A percentile compares a stretch with the other conserved stretches of the same genome.
Evolutionary conservation across 306 rosid species (phyloP).

Genomic region (Sicyos edulis): DNA sequence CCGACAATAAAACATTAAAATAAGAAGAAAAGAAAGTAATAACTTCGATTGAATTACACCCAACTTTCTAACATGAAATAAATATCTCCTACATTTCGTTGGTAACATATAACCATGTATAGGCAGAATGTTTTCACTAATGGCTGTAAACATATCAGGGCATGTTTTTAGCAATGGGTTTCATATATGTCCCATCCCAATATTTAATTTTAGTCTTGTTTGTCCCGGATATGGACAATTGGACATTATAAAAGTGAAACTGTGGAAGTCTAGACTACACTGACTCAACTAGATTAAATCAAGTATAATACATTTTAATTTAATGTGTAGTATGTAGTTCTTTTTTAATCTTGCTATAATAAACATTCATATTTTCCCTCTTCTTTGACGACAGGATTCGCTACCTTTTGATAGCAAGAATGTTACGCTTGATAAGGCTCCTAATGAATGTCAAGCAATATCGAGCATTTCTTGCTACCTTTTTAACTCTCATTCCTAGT

Average conservation of each 20-base stretch:
- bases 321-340: not conserved
- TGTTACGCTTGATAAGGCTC: constrained; percentile 83
- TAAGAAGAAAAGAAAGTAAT: not conserved
- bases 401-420: constrained; percentile 89
- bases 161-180: constrained; percentile 11
- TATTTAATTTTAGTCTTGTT: not conserved
- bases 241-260: constrained; percentile 4
- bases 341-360: not conserved
- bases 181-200: not conserved
- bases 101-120: not conserved
- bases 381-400: constrained; percentile 66
- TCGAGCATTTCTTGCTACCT: constrained; percentile 88
- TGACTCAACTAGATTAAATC: not conserved
- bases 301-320: not conserved
- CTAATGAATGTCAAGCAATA: constrained; percentile 74
- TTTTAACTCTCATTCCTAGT: constrained; percentile 88
- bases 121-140: not conserved
- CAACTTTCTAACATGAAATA: constrained; percentile 7
- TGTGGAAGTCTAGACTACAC: not conserved
- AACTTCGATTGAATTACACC: not conserved
- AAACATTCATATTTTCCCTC: constrained; percentile 18
- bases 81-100: not conserved
- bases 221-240: not conserved
- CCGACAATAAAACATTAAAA: not conserved
- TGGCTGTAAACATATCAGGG: not conserved